These are phyloP conservation scores for Nitzschia sp. DNA, from an alignment of 108 stramenopile genomes.

Conservation along the genomic window DNA sequence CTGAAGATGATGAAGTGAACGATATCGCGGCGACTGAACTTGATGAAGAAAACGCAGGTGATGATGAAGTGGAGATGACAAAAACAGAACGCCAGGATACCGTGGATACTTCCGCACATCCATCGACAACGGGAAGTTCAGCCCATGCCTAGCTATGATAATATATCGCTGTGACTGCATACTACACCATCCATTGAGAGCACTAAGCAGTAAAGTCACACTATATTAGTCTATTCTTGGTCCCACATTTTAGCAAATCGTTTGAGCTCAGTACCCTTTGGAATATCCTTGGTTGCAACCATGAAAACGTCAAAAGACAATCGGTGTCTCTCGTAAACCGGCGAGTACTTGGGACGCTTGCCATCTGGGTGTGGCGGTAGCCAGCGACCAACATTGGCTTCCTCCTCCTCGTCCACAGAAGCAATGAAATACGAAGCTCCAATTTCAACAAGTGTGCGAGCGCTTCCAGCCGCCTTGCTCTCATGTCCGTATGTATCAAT, in stretches of 20 bases:
- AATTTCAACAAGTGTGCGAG: constrained; percentile 69
- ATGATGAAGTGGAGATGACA: not conserved
- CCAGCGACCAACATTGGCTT: constrained; percentile 78
- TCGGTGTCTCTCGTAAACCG: constrained; percentile 81
- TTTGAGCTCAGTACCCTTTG: constrained; percentile 55
- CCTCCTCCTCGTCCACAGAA: constrained; percentile 39
- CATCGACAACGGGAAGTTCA: not conserved
- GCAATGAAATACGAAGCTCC: constrained; percentile 75
- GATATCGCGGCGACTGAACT: no score
- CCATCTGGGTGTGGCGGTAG: constrained; percentile 69
- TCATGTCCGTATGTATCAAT: constrained; percentile 52
- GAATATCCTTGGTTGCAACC: constrained; percentile 75
- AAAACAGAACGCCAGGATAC: not conserved
- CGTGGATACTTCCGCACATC: not conserved
- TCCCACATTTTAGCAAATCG: constrained; percentile 42
- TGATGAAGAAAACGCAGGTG: not conserved
- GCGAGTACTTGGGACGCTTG: constrained; percentile 70
- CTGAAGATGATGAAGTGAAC: constrained; percentile 23
- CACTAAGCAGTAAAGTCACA: no score
- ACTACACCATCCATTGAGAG: no score
- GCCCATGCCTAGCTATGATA: no score
- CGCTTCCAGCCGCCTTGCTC: constrained; percentile 47
- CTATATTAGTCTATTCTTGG: not conserved
- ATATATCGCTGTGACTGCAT: no score
- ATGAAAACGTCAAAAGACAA: constrained; percentile 79